Percentiles rank a stretch among this genome's conserved stretches.
phyloP scores from a whole-genome alignment of 2,329 filamentous ascomycete species.

The Penicillium italicum region DNA sequence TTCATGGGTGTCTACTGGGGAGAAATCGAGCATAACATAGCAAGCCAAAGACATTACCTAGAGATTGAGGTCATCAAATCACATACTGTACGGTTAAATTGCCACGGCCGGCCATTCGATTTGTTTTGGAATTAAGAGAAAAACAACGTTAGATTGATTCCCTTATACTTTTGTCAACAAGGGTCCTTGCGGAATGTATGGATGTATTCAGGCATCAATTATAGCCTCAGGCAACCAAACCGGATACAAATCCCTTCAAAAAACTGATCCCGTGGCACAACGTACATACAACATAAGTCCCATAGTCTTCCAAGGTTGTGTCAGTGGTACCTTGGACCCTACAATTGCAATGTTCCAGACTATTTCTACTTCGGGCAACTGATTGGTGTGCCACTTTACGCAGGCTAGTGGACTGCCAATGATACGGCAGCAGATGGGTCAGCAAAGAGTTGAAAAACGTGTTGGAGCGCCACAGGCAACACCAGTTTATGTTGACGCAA shows the following conservation, averaged over 20 bases:
- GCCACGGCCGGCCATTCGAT: background rate
- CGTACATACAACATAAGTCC: background rate
- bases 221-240: background rate
- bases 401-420: slow-evolving; percentile 11
- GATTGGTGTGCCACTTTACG: slow-evolving; percentile 9
- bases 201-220: background rate
- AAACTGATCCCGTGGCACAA: background rate
- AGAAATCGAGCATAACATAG: background rate
- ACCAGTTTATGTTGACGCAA: slow-evolving; percentile 2
- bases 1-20: background rate
- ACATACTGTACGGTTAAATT: background rate
- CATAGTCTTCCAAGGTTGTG: background rate
- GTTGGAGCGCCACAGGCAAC: slow-evolving; percentile 10
- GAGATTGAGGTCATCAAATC: background rate
- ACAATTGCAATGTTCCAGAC: slow-evolving; percentile 15
- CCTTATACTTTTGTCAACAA: background rate
- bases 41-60: background rate
- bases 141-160: background rate
- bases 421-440: slow-evolving; percentile 7
- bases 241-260: background rate
- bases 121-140: background rate
- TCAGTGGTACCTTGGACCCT: slow-evolving; percentile 6
- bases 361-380: background rate
- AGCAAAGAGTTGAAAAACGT: slow-evolving; percentile 5
- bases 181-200: background rate